Base-by-base conservation (phyloP, 2,329 filamentous ascomycete species). In the Neonectria magnoliae region DNA sequence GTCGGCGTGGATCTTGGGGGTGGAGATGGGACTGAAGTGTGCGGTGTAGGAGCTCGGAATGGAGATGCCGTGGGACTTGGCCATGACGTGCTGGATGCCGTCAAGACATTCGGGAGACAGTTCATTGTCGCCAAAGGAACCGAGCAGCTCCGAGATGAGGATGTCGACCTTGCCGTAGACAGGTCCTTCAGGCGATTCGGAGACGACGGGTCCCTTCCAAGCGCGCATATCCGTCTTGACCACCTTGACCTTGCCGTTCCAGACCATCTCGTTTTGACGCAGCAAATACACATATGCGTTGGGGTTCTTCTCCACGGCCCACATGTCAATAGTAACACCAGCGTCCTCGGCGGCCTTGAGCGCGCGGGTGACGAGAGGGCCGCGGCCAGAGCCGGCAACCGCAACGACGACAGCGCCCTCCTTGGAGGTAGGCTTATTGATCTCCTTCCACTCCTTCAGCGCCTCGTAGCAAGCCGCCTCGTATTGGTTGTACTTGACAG, bases 401-500 rank as follows among this genome's bases (percentile, higher is more conserved):
- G 95, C 94, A 57, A 98, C 88, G 27, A 98, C 90, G 3, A 98
- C 90, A 4, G 88, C 86, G 18, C 90, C 91, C 52, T 88, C 85
- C 10, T 87, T 84, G 13, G 91, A 91, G 0, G 90, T 93, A 1
- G 93, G 90, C 75, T 93, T 94, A 33, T 87, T 84, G 63, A 93
- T 85, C 41, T 84, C 81, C 63, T 85, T 85, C 91, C 96, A 97
- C 74, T 98, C 94, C 13, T 82, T 85, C 66, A 99, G 84, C 0
- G 96, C 95, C 68, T 92, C 88, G 4, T 88, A 88, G 61, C 97
- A 91, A 14, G 96, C 96, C 50, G 87, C 85, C 78, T 98, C 94
- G 76, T 99, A 99, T 85, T 95, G 97, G 68, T 94, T 90, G 77
- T 99, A 99, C 80, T 99, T 99, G 80, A 99, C 92, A 0, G 96